Conservation (phyloP, 2,329 filamentous ascomycete species). For the Talaromyces sp. region DNA sequence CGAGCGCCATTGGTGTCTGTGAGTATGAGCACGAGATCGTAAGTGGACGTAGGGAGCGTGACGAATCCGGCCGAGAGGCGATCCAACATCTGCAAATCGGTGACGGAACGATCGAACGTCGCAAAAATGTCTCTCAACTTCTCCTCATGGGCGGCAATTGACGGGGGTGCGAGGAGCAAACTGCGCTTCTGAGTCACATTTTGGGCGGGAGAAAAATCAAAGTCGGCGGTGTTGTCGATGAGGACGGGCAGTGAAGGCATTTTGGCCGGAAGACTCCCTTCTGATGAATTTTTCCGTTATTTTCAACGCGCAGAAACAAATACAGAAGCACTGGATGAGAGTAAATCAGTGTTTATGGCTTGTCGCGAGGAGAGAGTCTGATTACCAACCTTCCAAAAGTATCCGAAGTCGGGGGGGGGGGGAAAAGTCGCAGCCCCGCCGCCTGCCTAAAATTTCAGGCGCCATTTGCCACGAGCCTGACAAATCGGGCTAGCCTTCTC, state of each 20-base stretch:
- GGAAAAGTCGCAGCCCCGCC: background rate
- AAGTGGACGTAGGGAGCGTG: slow-evolving; percentile 69
- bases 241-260: slow-evolving; percentile 48
- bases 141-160: slow-evolving; percentile 79
- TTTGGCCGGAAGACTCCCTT: background rate
- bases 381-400: slow-evolving; percentile 7
- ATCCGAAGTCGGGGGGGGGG: slow-evolving; percentile 14
- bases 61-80: slow-evolving; percentile 80
- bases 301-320: background rate
- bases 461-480: background rate
- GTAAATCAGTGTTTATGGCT: background rate
- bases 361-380: background rate
- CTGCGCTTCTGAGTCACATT: slow-evolving; percentile 50
- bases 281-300: background rate
- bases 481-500: background rate
- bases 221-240: slow-evolving; percentile 57
- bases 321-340: background rate
- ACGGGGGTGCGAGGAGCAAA: slow-evolving; percentile 85
- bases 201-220: slow-evolving; percentile 39
- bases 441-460: slow-evolving; percentile 13
- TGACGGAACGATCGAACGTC: slow-evolving; percentile 68
- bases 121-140: slow-evolving; percentile 68
- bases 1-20: slow-evolving; percentile 52
- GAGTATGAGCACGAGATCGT: slow-evolving; percentile 81
- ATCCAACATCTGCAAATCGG: slow-evolving; percentile 97